Base-by-base conservation (phyloP, 331 rosid genomes). In the Erythrophleum ivorense region DNA sequence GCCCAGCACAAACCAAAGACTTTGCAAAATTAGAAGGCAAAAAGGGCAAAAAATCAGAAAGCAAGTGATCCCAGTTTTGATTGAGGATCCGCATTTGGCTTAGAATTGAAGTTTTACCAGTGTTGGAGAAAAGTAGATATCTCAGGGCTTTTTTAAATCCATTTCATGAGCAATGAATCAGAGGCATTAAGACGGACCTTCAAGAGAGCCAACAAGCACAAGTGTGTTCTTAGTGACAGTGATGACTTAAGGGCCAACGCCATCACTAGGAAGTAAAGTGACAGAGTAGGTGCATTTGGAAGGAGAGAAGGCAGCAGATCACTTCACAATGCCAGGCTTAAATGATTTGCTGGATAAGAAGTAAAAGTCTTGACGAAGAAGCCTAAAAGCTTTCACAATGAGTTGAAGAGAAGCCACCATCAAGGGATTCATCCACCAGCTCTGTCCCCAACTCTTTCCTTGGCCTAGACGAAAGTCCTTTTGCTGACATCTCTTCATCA, bases 391-490 rank as follows among this genome's bases (percentile, higher is more conserved):
- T 59, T 58, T 21, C 24, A 9, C 65, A 58, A 21, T 58, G 66
- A 3, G 18, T 24, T 24, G 16, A 59, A 43, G 48, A 6, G 48
- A 43, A 43, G 48, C 48, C 7, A 9, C 78, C 86, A 75, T 84
- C 90, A 71, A 34, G 83, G 46, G 81, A 68, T 78, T 80, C 91
- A 79, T 53, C 72, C 70, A 72, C 34, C 48, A 81, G 66, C 78
- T 87, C 88, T 36, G 90, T 87, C 71, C 94, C 92, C 87, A 93
- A 77, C 82, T 88, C 91, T 78, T 80, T 87, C 86, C 97, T 93
- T 9, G 97, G 97, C 81, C 80, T 91, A 75, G 99, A 76, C 2
- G 98, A 89, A 76, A 95, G 97, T 18, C 98, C 98, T 86, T 87
- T 92, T 0, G 86, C 90, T 33, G 91, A 70, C 98, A 95, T 93